Conservation (phyloP, 2,329 filamentous ascomycete genomes). For the Fusarium miscanthi region DNA sequence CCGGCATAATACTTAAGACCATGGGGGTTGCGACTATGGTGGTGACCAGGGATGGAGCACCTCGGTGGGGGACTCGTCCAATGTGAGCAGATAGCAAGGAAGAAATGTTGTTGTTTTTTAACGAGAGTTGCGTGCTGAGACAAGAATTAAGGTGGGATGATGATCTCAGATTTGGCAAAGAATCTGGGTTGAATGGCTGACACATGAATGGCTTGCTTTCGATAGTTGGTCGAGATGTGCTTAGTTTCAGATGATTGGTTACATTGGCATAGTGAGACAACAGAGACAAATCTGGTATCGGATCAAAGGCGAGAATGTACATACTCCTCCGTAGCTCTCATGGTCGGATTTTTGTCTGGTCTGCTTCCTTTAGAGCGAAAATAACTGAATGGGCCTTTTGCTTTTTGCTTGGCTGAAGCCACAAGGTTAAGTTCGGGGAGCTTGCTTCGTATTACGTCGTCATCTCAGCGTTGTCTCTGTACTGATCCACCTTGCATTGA, state of each 20-base stretch:
- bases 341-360: background rate
- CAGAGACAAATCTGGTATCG: background rate
- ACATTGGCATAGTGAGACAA: background rate
- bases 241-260: slow-evolving; percentile 19
- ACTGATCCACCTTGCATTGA: slow-evolving; percentile 4
- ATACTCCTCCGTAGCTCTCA: background rate
- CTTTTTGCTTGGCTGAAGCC: slow-evolving; percentile 9
- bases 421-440: background rate
- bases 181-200: background rate
- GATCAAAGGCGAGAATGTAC: slow-evolving; percentile 1
- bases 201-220: slow-evolving; percentile 3
- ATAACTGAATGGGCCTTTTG: background rate
- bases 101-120: background rate
- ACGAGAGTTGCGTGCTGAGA: background rate
- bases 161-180: background rate
- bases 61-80: slow-evolving; percentile 14
- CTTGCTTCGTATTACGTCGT: slow-evolving; percentile 30
- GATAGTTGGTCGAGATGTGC: slow-evolving; percentile 3
- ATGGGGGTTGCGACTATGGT: slow-evolving; percentile 10
- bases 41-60: slow-evolving; percentile 17
- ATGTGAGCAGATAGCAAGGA: slow-evolving; percentile 10
- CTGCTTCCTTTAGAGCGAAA: slow-evolving; percentile 7
- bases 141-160: background rate
- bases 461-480: slow-evolving; percentile 14
- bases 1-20: background rate